Base-by-base conservation (phyloP, 2,329 filamentous ascomycete genomes). In the Paradendryphiella salina region DNA sequence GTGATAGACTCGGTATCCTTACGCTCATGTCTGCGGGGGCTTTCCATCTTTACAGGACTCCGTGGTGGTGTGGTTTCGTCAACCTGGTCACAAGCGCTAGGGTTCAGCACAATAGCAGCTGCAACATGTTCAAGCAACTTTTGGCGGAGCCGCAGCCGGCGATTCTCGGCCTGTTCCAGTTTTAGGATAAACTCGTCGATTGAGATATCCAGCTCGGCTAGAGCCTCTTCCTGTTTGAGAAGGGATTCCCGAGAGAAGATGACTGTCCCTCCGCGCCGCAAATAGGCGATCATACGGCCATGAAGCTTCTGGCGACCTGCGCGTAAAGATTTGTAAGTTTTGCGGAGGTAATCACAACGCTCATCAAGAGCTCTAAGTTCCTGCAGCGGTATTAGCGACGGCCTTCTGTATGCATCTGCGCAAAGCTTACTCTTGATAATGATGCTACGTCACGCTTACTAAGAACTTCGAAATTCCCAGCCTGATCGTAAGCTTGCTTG, bases 41-140 rank as follows among this genome's bases (percentile, higher is more conserved):
- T 73, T 26, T 73, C 71, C 14, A 56, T 53, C 52, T 73, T 73
- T 35, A 72, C 59, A 8, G 73, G 73, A 48, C 73, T 75, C 40
- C 72, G 58, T 13, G 73, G 73, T 33, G 73, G 73, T 14, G 73
- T 75, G 20, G 60, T 63, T 50, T 72, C 69, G 35, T 65, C 60
- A n/a, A 63, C 48, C 18, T 71, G 65, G 39, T 55, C 59, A 32
- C 51, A 55, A 32, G 64, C 58, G 28, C 64, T 52, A 44, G 68
- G 70, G 38, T 67, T 65, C 13, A 74, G 65, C 4, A 74, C 65
- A 10, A 76, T 65, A 2, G 88, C 86, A 13, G 87, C 89, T 38
- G 89, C 88, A 44, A 92, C 85, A 65, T 93, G 89, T 72, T 93
- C 88, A 3, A 93, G 80, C 10, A 93, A 77, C 77, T 91, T 93